Evolutionary conservation across 2,329 filamentous ascomycete species (phyloP).

Genomic region (Claviceps spartinae): DNA sequence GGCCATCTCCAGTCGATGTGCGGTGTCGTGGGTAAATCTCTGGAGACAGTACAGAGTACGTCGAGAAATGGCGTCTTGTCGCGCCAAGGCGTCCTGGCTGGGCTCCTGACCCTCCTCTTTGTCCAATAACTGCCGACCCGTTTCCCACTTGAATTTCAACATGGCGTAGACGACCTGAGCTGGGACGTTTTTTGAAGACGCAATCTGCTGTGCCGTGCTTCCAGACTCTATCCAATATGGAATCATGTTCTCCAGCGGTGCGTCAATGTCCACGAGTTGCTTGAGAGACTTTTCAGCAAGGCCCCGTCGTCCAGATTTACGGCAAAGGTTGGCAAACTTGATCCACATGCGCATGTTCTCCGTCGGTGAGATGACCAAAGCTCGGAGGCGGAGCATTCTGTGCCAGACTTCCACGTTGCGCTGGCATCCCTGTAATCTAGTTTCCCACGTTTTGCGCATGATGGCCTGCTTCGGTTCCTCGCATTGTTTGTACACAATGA

Average conservation of each 20-base stretch:
- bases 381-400: constrained; percentile 87
- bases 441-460: constrained; percentile 92
- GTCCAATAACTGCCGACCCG: constrained; percentile 43
- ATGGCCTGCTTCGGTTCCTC: constrained; percentile 79
- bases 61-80: constrained; percentile 32
- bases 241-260: constrained; percentile 45
- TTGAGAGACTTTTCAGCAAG: constrained; percentile 91
- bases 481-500: constrained; percentile 94
- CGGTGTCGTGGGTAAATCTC: constrained; percentile 47
- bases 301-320: constrained; percentile 88
- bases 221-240: constrained; percentile 41
- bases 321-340: constrained; percentile 95
- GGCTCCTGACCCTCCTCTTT: too few species aligned
- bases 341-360: constrained; percentile 99
- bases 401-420: constrained; percentile 98
- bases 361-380: constrained; percentile 76
- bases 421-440: constrained; percentile 84
- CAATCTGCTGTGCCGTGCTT: constrained; percentile 7
- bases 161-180: constrained; percentile 92
- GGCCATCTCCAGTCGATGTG: constrained; percentile 38
- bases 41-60: constrained; percentile 45
- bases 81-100: constrained; percentile 15
- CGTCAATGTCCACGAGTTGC: constrained; percentile 66
- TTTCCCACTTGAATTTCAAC: constrained; percentile 92
- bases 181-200: constrained; percentile 31